Evolutionary conservation across 2,329 filamentous ascomycete species (phyloP).

Genomic region (Talaromyces marneffei): DNA sequence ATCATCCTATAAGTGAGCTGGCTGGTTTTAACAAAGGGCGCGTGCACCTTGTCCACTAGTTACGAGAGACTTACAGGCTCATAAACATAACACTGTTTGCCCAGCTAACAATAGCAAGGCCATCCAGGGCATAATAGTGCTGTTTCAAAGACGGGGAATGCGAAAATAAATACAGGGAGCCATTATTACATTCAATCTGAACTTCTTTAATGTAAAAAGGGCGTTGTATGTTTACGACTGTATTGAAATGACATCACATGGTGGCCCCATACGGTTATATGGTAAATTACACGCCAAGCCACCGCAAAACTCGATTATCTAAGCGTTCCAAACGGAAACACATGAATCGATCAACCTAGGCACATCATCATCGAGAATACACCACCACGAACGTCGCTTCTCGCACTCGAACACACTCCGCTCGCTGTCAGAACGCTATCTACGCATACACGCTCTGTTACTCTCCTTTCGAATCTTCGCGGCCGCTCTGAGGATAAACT

Average conservation of each 20-base stretch:
- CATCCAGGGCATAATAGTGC: not conserved
- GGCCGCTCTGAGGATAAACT: not conserved
- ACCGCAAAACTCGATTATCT: slow-evolving; percentile 8
- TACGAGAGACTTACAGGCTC: not conserved
- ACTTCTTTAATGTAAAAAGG: not conserved
- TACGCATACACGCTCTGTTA: not conserved
- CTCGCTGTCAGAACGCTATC: not conserved
- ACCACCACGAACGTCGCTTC: slow-evolving; percentile 7
- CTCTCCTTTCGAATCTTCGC: not conserved
- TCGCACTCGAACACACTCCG: not conserved
- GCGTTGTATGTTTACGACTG: not conserved
- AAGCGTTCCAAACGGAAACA: slow-evolving; percentile 8
- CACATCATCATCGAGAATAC: not conserved
- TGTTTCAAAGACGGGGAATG: no score
- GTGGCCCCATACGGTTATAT: slow-evolving; percentile 1
- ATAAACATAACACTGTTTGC: no score
- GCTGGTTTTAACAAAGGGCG: not conserved
- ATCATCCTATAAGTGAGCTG: no score
- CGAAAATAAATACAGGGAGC: not conserved
- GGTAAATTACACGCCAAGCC: slow-evolving; percentile 5
- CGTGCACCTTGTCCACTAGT: not conserved
- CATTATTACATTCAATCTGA: not conserved
- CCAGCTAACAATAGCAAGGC: not conserved
- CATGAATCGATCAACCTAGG: slow-evolving; percentile 2
- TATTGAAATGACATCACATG: slow-evolving; percentile 10